Evolutionary conservation across 768 basidiomycete genomes (phyloP).

Genomic region (Lenzites betulinus): DNA sequence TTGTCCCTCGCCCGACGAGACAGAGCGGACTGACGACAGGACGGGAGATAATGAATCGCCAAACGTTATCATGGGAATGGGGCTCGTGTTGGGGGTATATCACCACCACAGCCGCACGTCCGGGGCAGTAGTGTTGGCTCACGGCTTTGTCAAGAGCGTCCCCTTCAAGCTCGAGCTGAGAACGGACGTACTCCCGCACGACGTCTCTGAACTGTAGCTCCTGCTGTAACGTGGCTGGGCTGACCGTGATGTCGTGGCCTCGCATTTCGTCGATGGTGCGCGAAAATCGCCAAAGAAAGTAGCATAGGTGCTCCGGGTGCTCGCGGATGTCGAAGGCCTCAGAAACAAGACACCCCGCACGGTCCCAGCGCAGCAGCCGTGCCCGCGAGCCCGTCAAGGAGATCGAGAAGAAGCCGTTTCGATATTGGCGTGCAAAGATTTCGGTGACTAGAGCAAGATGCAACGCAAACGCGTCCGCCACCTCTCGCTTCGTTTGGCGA

Average conservation of each 20-base stretch:
- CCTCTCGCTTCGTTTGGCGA: neutral
- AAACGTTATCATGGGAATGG: neutral
- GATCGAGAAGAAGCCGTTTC: constrained; percentile 32
- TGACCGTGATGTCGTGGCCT: constrained; percentile 29
- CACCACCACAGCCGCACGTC: neutral
- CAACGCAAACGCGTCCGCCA: neutral
- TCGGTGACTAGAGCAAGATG: neutral
- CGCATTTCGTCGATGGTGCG: constrained; percentile 17
- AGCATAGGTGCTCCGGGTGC: constrained; percentile 25
- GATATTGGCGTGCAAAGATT: constrained; percentile 30
- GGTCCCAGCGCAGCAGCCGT: constrained; percentile 37
- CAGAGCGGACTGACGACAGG: constrained; percentile 1
- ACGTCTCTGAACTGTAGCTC: neutral
- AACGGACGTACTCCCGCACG: neutral
- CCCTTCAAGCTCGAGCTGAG: neutral
- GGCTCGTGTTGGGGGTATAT: neutral
- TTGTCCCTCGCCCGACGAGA: constrained; percentile 3
- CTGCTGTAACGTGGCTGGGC: neutral
- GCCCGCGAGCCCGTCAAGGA: constrained; percentile 28
- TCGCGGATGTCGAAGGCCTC: constrained; percentile 29
- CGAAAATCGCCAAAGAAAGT: constrained; percentile 37
- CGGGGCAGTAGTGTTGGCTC: constrained; percentile 2
- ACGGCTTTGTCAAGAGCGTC: constrained; percentile 1
- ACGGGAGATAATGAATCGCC: neutral
- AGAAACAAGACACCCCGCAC: constrained; percentile 36